These are phyloP conservation scores for Rheum nobile DNA, from an alignment of 148 eudicot species.

Conservation along the genomic window DNA sequence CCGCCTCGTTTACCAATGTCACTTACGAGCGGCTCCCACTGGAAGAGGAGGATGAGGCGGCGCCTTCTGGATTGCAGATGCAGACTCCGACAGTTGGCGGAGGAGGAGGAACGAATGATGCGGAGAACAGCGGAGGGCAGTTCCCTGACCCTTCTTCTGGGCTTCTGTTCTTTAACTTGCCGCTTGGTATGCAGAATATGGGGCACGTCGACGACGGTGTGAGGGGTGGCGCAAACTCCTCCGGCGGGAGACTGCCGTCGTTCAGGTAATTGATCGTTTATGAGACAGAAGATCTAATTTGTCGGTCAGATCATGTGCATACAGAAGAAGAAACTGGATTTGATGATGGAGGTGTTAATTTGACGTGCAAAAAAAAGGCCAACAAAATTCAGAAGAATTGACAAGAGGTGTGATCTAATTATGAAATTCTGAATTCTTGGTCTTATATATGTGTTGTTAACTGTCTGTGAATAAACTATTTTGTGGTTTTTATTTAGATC, in stretches of 20 bases:
- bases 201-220: slow-evolving; percentile 29
- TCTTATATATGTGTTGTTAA: no score
- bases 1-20: slow-evolving; percentile 59
- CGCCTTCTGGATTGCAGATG: slow-evolving; percentile 26
- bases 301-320: neutral
- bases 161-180: slow-evolving; percentile 54
- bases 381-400: no score
- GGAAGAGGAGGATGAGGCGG: slow-evolving; percentile 37
- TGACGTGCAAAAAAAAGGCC: no score
- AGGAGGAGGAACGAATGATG: neutral
- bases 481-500: no score
- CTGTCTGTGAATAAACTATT: no score
- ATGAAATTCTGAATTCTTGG: no score
- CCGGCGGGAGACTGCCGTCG: slow-evolving; percentile 22
- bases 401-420: no score
- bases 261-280: slow-evolving; percentile 15
- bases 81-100: slow-evolving; percentile 15
- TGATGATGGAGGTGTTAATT: neutral
- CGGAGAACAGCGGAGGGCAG: slow-evolving; percentile 15
- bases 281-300: no score
- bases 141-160: slow-evolving; percentile 54
- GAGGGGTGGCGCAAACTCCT: slow-evolving; percentile 26
- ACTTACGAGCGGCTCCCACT: slow-evolving; percentile 62
- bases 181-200: slow-evolving; percentile 35
- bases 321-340: no score